A percentile compares a stretch with the other conserved stretches of the same genome.
Conservation (phyloP, 2,329 filamentous ascomycete genomes). For the Amesomyces nigricolor region DNA sequence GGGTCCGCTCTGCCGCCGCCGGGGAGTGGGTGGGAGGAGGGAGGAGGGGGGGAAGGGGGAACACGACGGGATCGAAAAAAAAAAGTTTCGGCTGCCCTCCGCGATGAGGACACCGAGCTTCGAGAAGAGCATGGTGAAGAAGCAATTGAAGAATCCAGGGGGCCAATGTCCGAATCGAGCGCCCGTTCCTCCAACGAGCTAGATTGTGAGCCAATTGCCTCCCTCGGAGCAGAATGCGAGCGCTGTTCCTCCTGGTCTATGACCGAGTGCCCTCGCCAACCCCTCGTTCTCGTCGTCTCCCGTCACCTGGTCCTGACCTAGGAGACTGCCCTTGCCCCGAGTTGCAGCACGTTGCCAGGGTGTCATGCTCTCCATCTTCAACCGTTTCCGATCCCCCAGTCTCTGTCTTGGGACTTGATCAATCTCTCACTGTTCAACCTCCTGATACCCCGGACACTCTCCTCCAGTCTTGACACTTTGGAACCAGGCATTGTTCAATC, state of each 20-base stretch:
- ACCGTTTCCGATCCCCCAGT: background rate
- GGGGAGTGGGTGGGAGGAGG: background rate
- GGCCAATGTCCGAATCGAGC: background rate
- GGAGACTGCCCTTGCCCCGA: conserved; percentile 6
- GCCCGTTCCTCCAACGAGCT: background rate
- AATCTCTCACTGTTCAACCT: background rate
- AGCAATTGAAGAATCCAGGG: no score
- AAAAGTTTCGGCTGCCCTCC: background rate
- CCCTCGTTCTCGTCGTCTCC: background rate
- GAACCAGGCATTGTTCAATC: background rate
- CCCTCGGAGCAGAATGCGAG: no score
- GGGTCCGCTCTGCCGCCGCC: background rate
- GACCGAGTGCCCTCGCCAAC: background rate
- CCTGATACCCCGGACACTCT: background rate
- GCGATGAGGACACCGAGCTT: background rate
- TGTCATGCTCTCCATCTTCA: conserved; percentile 7
- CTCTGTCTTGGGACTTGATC: background rate
- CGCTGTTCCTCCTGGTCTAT: no score
- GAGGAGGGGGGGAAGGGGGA: no score
- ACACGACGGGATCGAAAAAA: background rate
- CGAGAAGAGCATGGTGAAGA: no score
- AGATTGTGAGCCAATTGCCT: background rate
- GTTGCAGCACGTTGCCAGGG: conserved; percentile 7
- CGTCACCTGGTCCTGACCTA: background rate
- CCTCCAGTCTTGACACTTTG: background rate